These are phyloP conservation scores for Peribolospora kevripleyi DNA, from an alignment of 768 basidiomycete species.

Conservation along the genomic window DNA sequence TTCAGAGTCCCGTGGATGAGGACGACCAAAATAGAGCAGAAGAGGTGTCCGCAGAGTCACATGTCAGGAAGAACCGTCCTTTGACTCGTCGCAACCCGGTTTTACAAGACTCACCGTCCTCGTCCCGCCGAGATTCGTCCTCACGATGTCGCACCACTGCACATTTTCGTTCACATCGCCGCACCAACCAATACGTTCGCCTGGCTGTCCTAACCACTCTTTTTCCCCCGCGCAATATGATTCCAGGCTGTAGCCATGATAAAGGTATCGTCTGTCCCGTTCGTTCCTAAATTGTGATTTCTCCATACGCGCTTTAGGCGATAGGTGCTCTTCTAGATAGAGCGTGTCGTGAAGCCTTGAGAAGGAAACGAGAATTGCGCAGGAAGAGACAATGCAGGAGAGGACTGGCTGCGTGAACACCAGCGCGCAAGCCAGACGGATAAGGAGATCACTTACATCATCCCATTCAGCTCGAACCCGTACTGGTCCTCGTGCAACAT, in stretches of 20 bases:
- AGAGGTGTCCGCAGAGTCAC: too few species aligned
- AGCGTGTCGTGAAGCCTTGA: constrained; percentile 6
- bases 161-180: constrained; percentile 66
- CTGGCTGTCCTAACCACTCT: constrained; percentile 6
- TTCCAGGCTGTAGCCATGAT: constrained; percentile 50
- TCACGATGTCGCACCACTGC: constrained; percentile 75
- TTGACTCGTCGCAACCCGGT: too few species aligned
- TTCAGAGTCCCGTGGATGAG: constrained; percentile 20
- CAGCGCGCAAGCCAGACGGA: constrained; percentile 49
- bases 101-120: too few species aligned
- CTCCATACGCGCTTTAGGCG: neutral
- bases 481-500: constrained; percentile 64
- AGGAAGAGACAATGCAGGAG: constrained; percentile 5
- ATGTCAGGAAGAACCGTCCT: too few species aligned
- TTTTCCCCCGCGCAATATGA: constrained; percentile 45
- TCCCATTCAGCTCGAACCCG: constrained; percentile 57
- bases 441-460: constrained; percentile 42
- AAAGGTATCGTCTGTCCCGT: constrained; percentile 17
- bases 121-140: constrained; percentile 46
- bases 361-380: neutral
- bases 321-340: constrained; percentile 12
- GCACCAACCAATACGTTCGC: constrained; percentile 32
- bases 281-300: constrained; percentile 1
- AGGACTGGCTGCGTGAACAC: neutral
- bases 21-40: too few species aligned